Base-by-base conservation (phyloP, 805 yeast genomes). In the Nematodospora valgi region DNA sequence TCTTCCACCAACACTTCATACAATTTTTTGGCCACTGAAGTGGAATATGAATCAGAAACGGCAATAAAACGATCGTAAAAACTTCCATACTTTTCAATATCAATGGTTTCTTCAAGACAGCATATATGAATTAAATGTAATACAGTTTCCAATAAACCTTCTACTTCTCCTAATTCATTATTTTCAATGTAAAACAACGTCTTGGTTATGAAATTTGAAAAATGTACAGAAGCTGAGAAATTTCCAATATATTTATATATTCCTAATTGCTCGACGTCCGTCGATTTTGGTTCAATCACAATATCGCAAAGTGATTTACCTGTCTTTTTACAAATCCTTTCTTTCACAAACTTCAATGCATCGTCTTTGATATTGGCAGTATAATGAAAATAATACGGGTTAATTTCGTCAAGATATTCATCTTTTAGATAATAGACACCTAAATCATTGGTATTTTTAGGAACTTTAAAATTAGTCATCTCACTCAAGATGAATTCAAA, bases 351-450 rank as follows among this genome's bases (percentile, higher is more conserved):
- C 29, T 70, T 72, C 37, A 84, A 82, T 5, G 95, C 91, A 40
- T 87, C 96, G 37, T 87, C 96, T 36, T 91, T 74, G 35, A 78
- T 80, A 46, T 87, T 87, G 0, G 91, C 63, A 0, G 83, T 67
- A 47, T 82, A 83, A 47, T 87, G 88, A 39, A 85, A 70, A 52
- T 82, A 91, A 50, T 77, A 89, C 0, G 97, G 95, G 39, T 70
- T 66, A 4, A 67, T 46, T 23, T 56, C 49, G 11, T 52, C 56
- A 25, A 54, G 48, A 32, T 48, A 64, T 25, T 56, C 52, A 5
- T 66, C 70, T 36, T 64, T 67, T 30, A 68, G 50, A 23, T 51
- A 39, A 38, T 65, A 65, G 2, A 54, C 44, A 0, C 72, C 72
- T 7, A 59, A 47, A 37, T 65, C 72, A 27, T 57, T 67, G 5